phyloP scores from a whole-genome alignment of 495 filamentous ascomycete genomes.

The Tuber calosporum region DNA sequence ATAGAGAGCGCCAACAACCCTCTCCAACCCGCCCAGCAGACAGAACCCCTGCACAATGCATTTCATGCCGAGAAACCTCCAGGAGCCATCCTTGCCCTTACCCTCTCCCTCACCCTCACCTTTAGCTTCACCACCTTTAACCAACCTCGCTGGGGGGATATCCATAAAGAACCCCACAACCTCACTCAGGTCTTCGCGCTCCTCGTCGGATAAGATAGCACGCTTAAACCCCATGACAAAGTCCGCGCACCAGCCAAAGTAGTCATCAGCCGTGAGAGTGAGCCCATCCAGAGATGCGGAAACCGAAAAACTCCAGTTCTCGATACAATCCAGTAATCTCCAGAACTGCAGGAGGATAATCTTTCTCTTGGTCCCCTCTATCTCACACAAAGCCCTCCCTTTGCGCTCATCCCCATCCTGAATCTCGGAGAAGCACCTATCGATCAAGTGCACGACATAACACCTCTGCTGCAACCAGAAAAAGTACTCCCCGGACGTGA shows the following conservation, averaged over 20 bases:
- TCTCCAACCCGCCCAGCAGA: not conserved
- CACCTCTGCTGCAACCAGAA: not conserved
- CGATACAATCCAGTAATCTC: not conserved
- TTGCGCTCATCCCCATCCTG: not conserved
- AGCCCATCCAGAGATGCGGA: not conserved
- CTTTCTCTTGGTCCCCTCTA: not conserved
- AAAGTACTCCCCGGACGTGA: not conserved
- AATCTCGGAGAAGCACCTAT: not conserved
- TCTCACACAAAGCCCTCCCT: not conserved
- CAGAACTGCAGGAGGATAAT: constrained; percentile 1
- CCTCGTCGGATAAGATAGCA: not conserved
- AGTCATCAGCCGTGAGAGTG: not conserved
- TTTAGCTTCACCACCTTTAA: not conserved
- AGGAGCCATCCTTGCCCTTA: not conserved
- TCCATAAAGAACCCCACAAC: not conserved
- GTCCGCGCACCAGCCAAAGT: constrained; percentile 1
- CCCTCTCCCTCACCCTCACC: not conserved
- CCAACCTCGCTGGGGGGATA: not conserved
- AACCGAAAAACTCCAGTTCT: not conserved
- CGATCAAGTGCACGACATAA: not conserved
- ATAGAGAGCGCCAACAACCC: not conserved
- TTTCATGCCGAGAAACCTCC: not conserved
- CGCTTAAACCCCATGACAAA: constrained; percentile 1
- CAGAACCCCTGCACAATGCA: constrained; percentile 4
- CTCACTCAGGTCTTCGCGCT: not conserved